Evolutionary conservation across 2,329 filamentous ascomycete genomes (phyloP).

Genomic region (Elsinoe arachidis): DNA sequence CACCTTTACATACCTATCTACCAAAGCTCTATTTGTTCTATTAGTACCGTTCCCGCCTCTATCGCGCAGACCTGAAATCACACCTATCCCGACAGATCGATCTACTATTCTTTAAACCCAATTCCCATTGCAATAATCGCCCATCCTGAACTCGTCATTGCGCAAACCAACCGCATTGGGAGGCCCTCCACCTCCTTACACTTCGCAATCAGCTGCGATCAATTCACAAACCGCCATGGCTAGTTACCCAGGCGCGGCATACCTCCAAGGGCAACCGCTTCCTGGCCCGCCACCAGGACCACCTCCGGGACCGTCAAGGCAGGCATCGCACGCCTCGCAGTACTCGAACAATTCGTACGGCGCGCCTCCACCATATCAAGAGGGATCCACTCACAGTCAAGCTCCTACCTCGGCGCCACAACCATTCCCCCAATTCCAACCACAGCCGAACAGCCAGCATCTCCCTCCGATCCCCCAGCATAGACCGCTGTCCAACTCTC

Average conservation of each 20-base stretch:
- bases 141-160: conserved; percentile 14
- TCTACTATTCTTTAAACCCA: background rate
- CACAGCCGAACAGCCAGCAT: background rate
- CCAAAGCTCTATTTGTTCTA: no score
- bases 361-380: conserved; percentile 2
- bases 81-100: background rate
- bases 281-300: conserved; percentile 11
- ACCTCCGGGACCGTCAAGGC: background rate
- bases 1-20: background rate
- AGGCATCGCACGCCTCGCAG: background rate
- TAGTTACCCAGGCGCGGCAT: conserved; percentile 10
- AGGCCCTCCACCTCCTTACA: background rate
- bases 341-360: conserved; percentile 1
- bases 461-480: conserved; percentile 12
- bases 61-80: background rate
- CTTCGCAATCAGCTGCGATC: conserved; percentile 5
- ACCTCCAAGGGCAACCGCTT: background rate
- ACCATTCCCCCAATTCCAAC: background rate
- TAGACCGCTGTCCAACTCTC: conserved; percentile 1
- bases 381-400: background rate
- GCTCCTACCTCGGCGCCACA: conserved; percentile 2
- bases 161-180: conserved; percentile 9
- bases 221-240: conserved; percentile 11
- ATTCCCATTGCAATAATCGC: background rate
- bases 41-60: background rate